Base-by-base conservation (phyloP, 805 yeast genomes). In the Candida ortonii region DNA sequence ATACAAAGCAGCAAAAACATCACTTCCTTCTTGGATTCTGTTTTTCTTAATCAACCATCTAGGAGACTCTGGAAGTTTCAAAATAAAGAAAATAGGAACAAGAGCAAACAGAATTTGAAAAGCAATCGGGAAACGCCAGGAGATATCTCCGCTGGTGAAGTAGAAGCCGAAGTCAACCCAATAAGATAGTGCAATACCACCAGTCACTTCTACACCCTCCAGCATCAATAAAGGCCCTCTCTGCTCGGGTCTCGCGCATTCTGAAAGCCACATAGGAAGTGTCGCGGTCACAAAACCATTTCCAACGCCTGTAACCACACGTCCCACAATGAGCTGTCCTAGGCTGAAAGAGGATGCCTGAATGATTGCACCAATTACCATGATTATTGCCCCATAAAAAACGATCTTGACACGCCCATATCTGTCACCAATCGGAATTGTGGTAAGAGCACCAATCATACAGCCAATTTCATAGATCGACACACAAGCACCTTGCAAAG, bases 381-480 rank as follows among this genome's bases (percentile, higher is more conserved):
- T 66, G 20, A 65, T 55, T 13, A 55, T 30, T 35, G 65, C 55
- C 11, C 73, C 72, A 14, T 46, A 22, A 14, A 57, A 43, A 21
- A 68, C 59, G 42, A 63, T 43, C 24, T 59, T 64, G 41, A 62
- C 52, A 57, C 75, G 61, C 21, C 74, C 75, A 19, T 49, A 45
- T 22, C 30, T 51, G 38, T 68, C 73, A 46, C 70, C 71, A n/a
- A 59, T 41, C 38, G 58, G 59, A 34, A 68, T 55, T 7, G 67
- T 67, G 17, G 65, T 53, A 25, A 70, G 47, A 1, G 73, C 71
- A 34, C 74, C 74, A 8, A 30, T 18, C 10, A 69, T 59, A 51
- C 74, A 69, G 20, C 75, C 77, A 35, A 70, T 50, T 47, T 71
- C 76, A 50, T 70, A 71, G 50, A 71, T 65, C 5, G 76, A 59